Conservation (phyloP, 495 filamentous ascomycete genomes). For the Parathielavia hyrcaniae region DNA sequence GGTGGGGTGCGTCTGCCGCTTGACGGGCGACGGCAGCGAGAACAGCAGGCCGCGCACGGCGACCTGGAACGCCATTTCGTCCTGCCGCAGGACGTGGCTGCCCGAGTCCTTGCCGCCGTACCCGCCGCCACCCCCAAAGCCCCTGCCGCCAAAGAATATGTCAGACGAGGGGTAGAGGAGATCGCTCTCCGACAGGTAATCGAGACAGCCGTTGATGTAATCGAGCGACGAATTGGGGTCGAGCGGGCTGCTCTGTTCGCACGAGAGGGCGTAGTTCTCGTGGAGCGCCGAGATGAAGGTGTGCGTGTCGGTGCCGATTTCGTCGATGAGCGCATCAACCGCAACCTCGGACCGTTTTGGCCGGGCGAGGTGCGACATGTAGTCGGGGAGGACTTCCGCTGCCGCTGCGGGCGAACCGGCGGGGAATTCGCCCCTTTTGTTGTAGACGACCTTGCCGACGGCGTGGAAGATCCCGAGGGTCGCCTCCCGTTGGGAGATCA, state of each 20-base stretch:
- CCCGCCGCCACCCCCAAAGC: slow-evolving; percentile 35
- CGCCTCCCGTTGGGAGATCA: slow-evolving; percentile 77
- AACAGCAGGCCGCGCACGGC: slow-evolving; percentile 79
- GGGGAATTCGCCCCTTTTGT: slow-evolving; percentile 61
- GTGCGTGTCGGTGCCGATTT: slow-evolving; percentile 79
- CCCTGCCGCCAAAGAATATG: slow-evolving; percentile 46
- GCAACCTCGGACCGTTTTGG: slow-evolving; percentile 62
- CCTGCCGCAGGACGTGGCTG: slow-evolving; percentile 72
- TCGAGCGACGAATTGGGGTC: slow-evolving; percentile 54
- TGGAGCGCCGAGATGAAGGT: slow-evolving; percentile 91
- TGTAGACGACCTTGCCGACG: slow-evolving; percentile 90
- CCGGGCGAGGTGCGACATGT: slow-evolving; percentile 56
- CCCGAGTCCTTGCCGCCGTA: slow-evolving; percentile 48
- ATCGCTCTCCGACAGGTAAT: slow-evolving; percentile 82
- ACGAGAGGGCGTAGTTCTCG: slow-evolving; percentile 88
- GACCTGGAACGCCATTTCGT: slow-evolving; percentile 86
- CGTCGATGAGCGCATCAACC: slow-evolving; percentile 71
- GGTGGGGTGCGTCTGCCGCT: slow-evolving; percentile 48
- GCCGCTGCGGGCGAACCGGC: slow-evolving; percentile 29
- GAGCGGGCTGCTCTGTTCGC: slow-evolving; percentile 50
- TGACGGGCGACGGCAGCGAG: slow-evolving; percentile 77
- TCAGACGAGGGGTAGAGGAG: slow-evolving; percentile 60
- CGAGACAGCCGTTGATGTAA: slow-evolving; percentile 64
- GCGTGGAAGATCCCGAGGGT: slow-evolving; percentile 93
- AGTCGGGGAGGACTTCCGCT: slow-evolving; percentile 50